Base-by-base conservation (phyloP, 2,329 filamentous ascomycete genomes). In the Corniculantispora saksenae region DNA sequence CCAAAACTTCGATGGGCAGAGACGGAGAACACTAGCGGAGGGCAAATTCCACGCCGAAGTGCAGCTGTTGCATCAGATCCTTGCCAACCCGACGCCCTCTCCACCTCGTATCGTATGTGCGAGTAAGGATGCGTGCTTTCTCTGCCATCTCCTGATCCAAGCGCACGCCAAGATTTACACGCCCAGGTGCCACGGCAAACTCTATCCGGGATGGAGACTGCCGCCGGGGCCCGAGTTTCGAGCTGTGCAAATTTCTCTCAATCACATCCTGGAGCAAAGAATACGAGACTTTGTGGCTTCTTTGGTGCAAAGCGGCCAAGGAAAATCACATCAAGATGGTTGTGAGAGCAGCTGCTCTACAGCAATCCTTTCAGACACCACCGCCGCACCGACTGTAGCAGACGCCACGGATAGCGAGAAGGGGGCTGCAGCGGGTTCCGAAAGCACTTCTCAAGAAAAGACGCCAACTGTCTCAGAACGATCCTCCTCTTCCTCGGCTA, bases 11-110 rank as follows among this genome's bases (percentile, higher is more conserved):
- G 29, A 17, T 9, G 9, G 43, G 12, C 61, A 63, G 29, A 32
- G 29, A 21, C n/a, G 9, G 27, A 57, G n/a, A 53, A 63, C 53
- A 0, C 53, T 63, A 5, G 5, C 27, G 1, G 29, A 56, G 29
- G 61, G 61, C 13, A 63, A 57, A 17, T 29, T 63, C 43, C 61
- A 63, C 61, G 61, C 61, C 29, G 61, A 63, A 6, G 43, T 63
- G 7, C 61, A 63, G 29, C 61, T 63, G 3, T 27, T 63, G 27
- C 1, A 25, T 17, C 29, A 32, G 1, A 23, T 63, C 0, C 17
- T 57, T 8, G 15, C 38, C 8, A 15, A 47, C 4, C 48, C 8
- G 1, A 12, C 50, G 2, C 6, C 27, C 10, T 17, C 1, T 4
- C 53, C 61, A 1, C 61, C 61, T 2, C 53, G 61, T 5, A 12